Conservation (phyloP, 75 land plant genomes). For the Cryptomeria japonica region DNA sequence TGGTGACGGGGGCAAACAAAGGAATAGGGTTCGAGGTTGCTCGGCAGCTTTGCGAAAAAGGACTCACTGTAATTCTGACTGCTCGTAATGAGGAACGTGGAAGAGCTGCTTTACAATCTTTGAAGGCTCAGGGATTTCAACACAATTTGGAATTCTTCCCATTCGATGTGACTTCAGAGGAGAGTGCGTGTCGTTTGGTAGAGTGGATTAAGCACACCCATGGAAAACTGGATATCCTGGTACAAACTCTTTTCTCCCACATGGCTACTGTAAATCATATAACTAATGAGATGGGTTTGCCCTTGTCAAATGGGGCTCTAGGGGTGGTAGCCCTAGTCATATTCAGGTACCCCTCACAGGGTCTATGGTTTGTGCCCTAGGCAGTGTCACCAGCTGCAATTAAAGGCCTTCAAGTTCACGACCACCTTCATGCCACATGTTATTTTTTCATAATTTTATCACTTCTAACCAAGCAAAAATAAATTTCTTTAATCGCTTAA, state of each 20-base stretch:
- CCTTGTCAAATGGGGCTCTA: too few relatives aligned
- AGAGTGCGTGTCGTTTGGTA: constrained; percentile 30
- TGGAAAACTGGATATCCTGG: constrained; percentile 58
- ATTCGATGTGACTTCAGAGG: constrained; percentile 43
- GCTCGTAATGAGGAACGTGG: constrained; percentile 55
- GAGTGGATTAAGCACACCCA: constrained; percentile 33
- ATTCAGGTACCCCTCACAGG: too few relatives aligned
- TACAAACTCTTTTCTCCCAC: background rate
- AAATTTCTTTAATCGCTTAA: too few relatives aligned
- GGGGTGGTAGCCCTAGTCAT: too few relatives aligned
- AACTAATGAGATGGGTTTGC: too few relatives aligned
- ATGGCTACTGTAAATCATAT: too few relatives aligned
- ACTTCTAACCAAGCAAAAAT: too few relatives aligned
- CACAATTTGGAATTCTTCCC: constrained; percentile 44
- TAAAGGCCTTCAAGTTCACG: too few relatives aligned
- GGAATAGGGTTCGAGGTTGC: constrained; percentile 59
- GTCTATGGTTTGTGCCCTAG: too few relatives aligned
- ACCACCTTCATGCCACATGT: too few relatives aligned
- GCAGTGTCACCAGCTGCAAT: too few relatives aligned
- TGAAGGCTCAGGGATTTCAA: constrained; percentile 16
- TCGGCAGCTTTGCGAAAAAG: constrained; percentile 47
- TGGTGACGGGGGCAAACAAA: constrained; percentile 44
- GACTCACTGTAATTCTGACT: constrained; percentile 44
- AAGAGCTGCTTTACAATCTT: constrained; percentile 29
- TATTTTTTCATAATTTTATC: too few relatives aligned